Conservation (phyloP, 2,329 filamentous ascomycete species). For the Talaromyces sp. region DNA sequence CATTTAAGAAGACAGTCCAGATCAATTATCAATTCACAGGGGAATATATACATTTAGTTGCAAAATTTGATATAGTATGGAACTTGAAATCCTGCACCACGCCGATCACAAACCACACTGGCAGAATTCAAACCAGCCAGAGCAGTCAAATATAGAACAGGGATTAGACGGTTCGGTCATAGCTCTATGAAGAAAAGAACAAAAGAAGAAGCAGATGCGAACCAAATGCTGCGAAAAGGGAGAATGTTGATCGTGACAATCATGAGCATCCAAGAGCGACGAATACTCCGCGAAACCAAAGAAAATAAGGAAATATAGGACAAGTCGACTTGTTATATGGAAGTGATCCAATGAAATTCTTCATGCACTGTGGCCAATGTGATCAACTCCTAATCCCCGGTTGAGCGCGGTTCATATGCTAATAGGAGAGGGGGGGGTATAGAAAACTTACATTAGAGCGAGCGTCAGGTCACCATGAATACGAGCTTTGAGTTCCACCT, state of each 20-base stretch:
- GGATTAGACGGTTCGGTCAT: not conserved
- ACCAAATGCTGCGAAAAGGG: not conserved
- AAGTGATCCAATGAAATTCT: not conserved
- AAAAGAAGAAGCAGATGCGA: not conserved
- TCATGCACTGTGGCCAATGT: slow-evolving; percentile 24
- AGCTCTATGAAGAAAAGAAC: slow-evolving; percentile 14
- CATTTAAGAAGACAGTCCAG: not conserved
- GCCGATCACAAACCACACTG: slow-evolving; percentile 7
- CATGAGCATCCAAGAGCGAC: slow-evolving; percentile 8
- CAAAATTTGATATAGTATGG: slow-evolving; percentile 11
- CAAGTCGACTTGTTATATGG: not conserved
- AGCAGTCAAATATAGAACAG: not conserved
- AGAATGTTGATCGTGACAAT: slow-evolving; percentile 19
- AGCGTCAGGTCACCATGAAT: slow-evolving; percentile 67
- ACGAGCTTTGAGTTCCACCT: slow-evolving; percentile 66
- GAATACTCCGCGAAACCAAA: not conserved
- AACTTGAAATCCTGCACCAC: slow-evolving; percentile 11
- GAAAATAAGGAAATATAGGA: not conserved
- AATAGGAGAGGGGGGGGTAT: slow-evolving; percentile 2
- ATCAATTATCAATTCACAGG: not conserved
- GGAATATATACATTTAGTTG: slow-evolving; percentile 17
- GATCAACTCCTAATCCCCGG: slow-evolving; percentile 30
- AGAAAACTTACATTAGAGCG: slow-evolving; percentile 47
- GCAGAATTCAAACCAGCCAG: not conserved
- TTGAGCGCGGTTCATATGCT: slow-evolving; percentile 19